Conservation (phyloP, 2,329 filamentous ascomycete species). For the Lachnellula arida region DNA sequence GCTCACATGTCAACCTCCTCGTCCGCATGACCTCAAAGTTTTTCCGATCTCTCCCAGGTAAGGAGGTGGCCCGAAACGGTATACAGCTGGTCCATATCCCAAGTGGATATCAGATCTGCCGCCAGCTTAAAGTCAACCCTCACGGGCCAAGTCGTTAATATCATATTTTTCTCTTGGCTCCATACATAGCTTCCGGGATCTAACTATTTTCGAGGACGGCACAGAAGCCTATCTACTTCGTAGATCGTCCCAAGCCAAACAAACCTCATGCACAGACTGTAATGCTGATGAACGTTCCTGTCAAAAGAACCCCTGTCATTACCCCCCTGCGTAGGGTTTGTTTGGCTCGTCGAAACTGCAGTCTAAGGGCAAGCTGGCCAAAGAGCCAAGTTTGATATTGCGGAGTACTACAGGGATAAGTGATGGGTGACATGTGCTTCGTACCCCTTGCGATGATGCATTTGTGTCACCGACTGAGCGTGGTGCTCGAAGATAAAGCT, state of each 20-base stretch:
- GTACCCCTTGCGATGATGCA: conserved; percentile 37
- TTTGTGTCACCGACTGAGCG: conserved; percentile 38
- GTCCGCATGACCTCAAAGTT: conserved; percentile 3
- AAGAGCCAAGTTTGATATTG: conserved; percentile 27
- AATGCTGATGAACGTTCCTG: too few species aligned
- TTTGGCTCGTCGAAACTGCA: not conserved
- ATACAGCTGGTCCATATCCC: not conserved
- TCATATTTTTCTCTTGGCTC: not conserved
- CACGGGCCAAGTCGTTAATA: not conserved
- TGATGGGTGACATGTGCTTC: conserved; percentile 34
- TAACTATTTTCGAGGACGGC: not conserved
- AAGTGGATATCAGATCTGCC: conserved; percentile 1
- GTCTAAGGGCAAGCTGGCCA: not conserved
- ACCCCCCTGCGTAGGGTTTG: not conserved
- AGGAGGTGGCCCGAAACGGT: not conserved
- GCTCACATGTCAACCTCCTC: conserved; percentile 30
- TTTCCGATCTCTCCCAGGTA: not conserved
- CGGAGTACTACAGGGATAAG: conserved; percentile 41
- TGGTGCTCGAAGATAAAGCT: conserved; percentile 43
- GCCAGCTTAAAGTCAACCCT: not conserved
- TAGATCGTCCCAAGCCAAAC: too few species aligned
- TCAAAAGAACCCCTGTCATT: too few species aligned
- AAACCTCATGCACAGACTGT: too few species aligned
- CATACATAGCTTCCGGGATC: not conserved
- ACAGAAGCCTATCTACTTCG: not conserved